phyloP scores from a whole-genome alignment of 2,329 filamentous ascomycete genomes.

The Hymenoscyphus fraxineus region DNA sequence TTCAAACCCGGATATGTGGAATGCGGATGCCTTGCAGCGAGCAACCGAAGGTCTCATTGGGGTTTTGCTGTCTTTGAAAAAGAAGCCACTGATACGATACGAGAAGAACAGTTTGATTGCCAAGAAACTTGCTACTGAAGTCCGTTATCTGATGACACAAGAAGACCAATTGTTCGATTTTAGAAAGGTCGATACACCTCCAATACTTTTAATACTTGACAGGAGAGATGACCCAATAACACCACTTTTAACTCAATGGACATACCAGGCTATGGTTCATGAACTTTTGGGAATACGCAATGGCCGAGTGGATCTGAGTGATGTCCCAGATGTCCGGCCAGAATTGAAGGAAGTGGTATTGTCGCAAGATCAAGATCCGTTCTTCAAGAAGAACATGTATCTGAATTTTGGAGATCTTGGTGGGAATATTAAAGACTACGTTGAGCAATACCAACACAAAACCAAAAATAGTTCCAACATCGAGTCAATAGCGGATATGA shows the following conservation, averaged over 20 bases:
- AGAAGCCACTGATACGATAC: constrained; percentile 92
- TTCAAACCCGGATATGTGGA: constrained; percentile 80
- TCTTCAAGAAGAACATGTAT: constrained; percentile 99
- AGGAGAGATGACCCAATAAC: constrained; percentile 93
- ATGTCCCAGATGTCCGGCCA: constrained; percentile 77
- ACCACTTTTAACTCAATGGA: constrained; percentile 94
- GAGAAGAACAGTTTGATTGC: constrained; percentile 85
- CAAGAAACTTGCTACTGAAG: constrained; percentile 89
- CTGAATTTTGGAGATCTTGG: constrained; percentile 95
- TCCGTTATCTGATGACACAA: constrained; percentile 88
- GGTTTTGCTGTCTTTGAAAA: constrained; percentile 83
- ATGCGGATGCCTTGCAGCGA: constrained; percentile 79
- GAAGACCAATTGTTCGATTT: constrained; percentile 98
- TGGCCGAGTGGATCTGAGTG: constrained; percentile 83
- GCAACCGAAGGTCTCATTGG: constrained; percentile 85
- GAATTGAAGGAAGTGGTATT: constrained; percentile 92
- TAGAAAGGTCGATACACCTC: constrained; percentile 87
- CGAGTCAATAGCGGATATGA: constrained; percentile 97
- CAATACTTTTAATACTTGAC: constrained; percentile 86
- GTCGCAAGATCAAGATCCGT: constrained; percentile 94
- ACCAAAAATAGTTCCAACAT: constrained; percentile 96
- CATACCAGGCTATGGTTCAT: constrained; percentile 99
- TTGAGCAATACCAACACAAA: constrained; percentile 95
- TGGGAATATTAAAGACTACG: constrained; percentile 96
- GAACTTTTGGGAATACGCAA: constrained; percentile 92